Conservation (phyloP, 805 yeast genomes). For the Starmerella sirachaensis region DNA sequence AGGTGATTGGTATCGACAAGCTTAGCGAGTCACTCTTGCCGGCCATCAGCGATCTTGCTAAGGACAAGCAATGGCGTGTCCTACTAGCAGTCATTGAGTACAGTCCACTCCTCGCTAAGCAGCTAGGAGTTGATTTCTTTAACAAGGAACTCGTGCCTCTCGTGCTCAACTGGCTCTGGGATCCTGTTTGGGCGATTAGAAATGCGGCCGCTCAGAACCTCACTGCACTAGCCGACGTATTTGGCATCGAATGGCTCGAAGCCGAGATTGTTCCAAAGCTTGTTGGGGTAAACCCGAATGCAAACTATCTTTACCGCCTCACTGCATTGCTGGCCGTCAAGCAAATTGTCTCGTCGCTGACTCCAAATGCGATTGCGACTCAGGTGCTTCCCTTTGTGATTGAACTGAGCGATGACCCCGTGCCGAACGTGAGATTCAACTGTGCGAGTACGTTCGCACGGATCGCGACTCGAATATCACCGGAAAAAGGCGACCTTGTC, state of each 20-base stretch:
- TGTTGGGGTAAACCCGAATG: constrained; percentile 40
- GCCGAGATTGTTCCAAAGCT: constrained; percentile 69
- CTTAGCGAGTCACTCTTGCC: constrained; percentile 82
- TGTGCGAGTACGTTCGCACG: constrained; percentile 73
- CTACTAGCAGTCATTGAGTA: constrained; percentile 93
- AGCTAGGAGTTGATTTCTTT: constrained; percentile 84
- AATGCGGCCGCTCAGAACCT: constrained; percentile 88
- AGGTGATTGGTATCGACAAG: constrained; percentile 82
- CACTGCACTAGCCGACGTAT: constrained; percentile 65
- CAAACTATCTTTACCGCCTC: constrained; percentile 79
- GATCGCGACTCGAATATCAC: constrained; percentile 36
- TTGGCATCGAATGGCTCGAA: constrained; percentile 92
- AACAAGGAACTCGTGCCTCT: constrained; percentile 81
- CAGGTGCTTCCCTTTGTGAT: constrained; percentile 72
- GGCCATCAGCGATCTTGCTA: constrained; percentile 90
- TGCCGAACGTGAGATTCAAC: constrained; percentile 91
- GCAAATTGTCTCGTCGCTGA: constrained; percentile 65
- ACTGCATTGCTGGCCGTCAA: constrained; percentile 83
- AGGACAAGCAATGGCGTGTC: constrained; percentile 96
- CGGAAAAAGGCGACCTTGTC: constrained; percentile 35
- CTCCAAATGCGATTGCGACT: constrained; percentile 41
- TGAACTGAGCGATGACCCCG: constrained; percentile 61
- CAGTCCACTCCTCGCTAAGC: constrained; percentile 87
- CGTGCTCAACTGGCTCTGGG: constrained; percentile 98
- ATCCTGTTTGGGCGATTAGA: constrained; percentile 88